Conservation (phyloP, 2,329 filamentous ascomycete genomes). For the Fusarium longipes region DNA sequence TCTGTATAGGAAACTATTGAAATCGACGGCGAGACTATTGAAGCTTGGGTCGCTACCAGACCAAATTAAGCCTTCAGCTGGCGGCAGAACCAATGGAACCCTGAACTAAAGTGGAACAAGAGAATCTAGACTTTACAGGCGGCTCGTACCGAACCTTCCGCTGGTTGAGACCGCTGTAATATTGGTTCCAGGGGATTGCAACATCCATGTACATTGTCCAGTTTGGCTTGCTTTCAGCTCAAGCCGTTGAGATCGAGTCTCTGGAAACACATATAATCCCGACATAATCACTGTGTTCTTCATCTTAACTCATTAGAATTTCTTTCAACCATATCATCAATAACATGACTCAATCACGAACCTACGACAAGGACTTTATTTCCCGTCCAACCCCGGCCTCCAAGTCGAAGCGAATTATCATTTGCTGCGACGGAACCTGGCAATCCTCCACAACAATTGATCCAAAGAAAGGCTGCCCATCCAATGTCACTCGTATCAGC, state of each 20-base stretch:
- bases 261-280: neutral
- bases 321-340: neutral
- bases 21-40: neutral
- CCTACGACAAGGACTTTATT: slow-evolving; percentile 12
- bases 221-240: neutral
- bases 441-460: slow-evolving; percentile 31
- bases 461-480: slow-evolving; percentile 32
- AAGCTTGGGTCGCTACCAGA: neutral
- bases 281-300: neutral
- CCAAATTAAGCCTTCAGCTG: neutral
- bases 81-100: neutral
- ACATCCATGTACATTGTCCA: neutral
- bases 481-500: slow-evolving; percentile 48
- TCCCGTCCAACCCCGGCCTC: neutral
- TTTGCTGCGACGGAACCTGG: slow-evolving; percentile 52
- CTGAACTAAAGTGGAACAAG: neutral
- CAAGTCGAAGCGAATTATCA: slow-evolving; percentile 31
- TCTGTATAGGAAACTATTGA: neutral
- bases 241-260: neutral
- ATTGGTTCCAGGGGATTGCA: neutral
- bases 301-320: neutral
- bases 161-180: neutral
- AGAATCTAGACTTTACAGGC: neutral
- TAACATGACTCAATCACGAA: slow-evolving; percentile 8
- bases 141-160: slow-evolving; percentile 2